Percentiles rank a stretch among this genome's conserved stretches.
These are phyloP conservation scores for Funneliformis mosseae DNA, from an alignment of 192 early-diverging fungal genomes.

Conservation along the genomic window DNA sequence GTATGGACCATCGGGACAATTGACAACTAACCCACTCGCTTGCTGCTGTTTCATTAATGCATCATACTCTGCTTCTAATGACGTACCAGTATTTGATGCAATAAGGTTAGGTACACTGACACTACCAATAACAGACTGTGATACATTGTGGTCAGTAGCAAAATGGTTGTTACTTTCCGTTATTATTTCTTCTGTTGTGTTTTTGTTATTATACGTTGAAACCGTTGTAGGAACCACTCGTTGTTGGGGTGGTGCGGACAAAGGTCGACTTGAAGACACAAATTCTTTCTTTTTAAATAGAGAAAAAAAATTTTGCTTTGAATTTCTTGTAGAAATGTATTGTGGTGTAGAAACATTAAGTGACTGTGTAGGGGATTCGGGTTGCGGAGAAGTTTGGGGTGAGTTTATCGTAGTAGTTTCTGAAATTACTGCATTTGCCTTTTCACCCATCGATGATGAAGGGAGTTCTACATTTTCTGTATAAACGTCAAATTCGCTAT, in stretches of 20 bases:
- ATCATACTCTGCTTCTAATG: constrained; percentile 17
- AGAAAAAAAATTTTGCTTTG: constrained; percentile 14
- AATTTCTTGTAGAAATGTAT: background rate
- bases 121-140: constrained; percentile 11
- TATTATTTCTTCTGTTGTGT: background rate
- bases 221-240: background rate
- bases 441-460: background rate
- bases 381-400: background rate
- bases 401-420: background rate
- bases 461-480: background rate
- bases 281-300: constrained; percentile 27
- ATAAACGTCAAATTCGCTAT: background rate
- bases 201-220: background rate
- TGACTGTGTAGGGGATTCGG: background rate
- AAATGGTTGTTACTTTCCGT: constrained; percentile 5
- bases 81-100: constrained; percentile 4
- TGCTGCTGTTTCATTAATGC: constrained; percentile 11
- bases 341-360: background rate
- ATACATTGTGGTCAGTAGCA: constrained; percentile 1
- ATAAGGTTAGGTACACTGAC: constrained; percentile 20
- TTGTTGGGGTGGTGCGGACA: constrained; percentile 14
- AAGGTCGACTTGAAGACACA: background rate
- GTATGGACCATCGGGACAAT: background rate
- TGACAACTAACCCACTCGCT: background rate
- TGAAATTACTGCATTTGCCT: background rate